Conservation (phyloP, 192 early-diverging fungal species). For the Coemansia asiatica region DNA sequence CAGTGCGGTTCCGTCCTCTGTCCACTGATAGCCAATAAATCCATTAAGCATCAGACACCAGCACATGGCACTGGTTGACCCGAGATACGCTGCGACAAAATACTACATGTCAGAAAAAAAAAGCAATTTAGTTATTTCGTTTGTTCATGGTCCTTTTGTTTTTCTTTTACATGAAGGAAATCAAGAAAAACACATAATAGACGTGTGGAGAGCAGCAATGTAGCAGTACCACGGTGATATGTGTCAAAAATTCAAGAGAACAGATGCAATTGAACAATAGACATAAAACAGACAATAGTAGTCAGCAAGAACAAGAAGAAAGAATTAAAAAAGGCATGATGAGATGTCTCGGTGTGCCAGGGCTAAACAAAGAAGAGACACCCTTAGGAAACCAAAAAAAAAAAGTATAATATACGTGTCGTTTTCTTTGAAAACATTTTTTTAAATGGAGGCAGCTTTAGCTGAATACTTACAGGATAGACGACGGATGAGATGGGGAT, state of each 20-base stretch:
- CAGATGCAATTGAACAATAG: not conserved
- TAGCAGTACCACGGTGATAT: constrained; percentile 8
- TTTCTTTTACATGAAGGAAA: not conserved
- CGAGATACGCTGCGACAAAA: constrained; percentile 80
- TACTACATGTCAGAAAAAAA: constrained; percentile 58
- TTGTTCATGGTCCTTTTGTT: not conserved
- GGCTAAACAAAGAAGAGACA: not conserved
- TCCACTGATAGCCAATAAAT: constrained; percentile 95
- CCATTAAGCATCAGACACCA: constrained; percentile 95
- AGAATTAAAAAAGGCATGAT: not conserved
- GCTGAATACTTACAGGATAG: constrained; percentile 60
- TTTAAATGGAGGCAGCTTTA: too few relatives aligned
- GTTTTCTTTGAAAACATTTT: not conserved
- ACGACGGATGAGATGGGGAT: constrained; percentile 78
- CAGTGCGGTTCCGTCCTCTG: constrained; percentile 89
- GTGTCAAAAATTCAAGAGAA: not conserved
- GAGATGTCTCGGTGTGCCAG: not conserved
- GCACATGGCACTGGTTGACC: constrained; percentile 80
- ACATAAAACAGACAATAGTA: not conserved
- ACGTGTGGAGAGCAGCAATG: constrained; percentile 3
- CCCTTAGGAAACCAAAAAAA: not conserved
- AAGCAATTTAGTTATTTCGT: constrained; percentile 10
- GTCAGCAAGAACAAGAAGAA: constrained; percentile 3
- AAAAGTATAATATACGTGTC: not conserved
- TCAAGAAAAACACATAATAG: not conserved